A percentile compares a stretch with the other conserved stretches of the same genome.
Evolutionary conservation across 176 grass and related monocot species (phyloP).

Genomic region (Calamus simplicifolius): DNA sequence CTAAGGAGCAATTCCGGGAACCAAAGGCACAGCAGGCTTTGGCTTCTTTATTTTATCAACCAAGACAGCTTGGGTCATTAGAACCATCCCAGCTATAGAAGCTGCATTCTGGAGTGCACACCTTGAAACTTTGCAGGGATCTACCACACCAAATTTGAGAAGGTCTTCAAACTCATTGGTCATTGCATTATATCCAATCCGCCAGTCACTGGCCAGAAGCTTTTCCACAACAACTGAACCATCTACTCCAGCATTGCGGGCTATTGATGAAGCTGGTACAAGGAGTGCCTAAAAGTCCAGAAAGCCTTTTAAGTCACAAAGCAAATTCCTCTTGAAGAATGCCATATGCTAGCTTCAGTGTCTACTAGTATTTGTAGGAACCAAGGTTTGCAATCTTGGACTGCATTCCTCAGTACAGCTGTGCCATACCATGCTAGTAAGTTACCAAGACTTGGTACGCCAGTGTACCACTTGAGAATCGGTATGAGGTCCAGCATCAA

Average conservation of each 20-base stretch:
- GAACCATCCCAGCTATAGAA: constrained; percentile 65
- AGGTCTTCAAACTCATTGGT: constrained; percentile 62
- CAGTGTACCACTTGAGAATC: no score
- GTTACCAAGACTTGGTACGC: no score
- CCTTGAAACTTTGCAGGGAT: constrained; percentile 73
- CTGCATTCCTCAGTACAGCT: no score
- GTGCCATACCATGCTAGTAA: no score
- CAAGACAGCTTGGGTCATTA: constrained; percentile 80
- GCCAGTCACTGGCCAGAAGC: constrained; percentile 51
- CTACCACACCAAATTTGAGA: constrained; percentile 60
- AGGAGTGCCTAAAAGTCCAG: constrained; percentile 60
- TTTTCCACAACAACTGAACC: constrained; percentile 69
- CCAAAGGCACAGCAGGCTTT: constrained; percentile 37
- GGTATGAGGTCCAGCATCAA: no score
- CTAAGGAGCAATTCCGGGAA: constrained; percentile 59
- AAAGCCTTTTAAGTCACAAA: background rate
- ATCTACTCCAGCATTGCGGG: constrained; percentile 59
- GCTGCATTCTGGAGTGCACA: constrained; percentile 74
- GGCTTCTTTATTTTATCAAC: constrained; percentile 74
- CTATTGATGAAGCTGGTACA: constrained; percentile 57
- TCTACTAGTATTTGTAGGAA: no score
- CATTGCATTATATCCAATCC: constrained; percentile 79
- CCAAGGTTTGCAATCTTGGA: no score
- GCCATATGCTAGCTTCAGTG: no score
- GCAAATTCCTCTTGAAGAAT: background rate